These are phyloP conservation scores for Graphilbum sp. DNA, from an alignment of 2,329 filamentous ascomycete species.

Conservation along the genomic window DNA sequence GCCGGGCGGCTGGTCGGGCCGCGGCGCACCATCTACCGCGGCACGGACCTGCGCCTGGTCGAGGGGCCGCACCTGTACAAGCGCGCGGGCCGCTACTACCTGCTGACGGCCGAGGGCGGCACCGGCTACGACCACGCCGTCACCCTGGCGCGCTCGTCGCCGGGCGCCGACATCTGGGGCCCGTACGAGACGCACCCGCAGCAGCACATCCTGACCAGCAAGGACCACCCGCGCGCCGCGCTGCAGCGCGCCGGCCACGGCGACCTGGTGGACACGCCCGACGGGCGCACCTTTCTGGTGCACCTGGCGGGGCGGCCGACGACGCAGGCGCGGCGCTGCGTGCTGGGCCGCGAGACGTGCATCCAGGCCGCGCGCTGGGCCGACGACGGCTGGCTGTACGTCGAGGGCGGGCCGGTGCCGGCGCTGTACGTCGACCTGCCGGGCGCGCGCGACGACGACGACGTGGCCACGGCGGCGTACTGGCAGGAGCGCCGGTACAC, in stretches of 20 bases:
- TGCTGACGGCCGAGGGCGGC: conserved; percentile 42
- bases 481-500: conserved; percentile 32
- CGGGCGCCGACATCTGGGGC: conserved; percentile 29
- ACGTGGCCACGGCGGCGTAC: conserved; percentile 17
- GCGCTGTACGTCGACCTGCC: conserved; percentile 36
- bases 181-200: conserved; percentile 45
- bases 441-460: conserved; percentile 25
- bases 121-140: conserved; percentile 43
- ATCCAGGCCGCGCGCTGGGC: conserved; percentile 44
- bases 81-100: conserved; percentile 41
- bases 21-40: conserved; percentile 35
- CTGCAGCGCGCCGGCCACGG: conserved; percentile 36
- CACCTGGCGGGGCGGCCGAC: conserved; percentile 35
- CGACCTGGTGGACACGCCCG: conserved; percentile 32
- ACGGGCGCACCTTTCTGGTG: conserved; percentile 36
- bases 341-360: conserved; percentile 36
- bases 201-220: conserved; percentile 38
- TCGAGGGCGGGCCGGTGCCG: conserved; percentile 40
- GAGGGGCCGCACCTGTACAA: conserved; percentile 45
- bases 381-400: conserved; percentile 44
- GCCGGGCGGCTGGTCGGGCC: conserved; percentile 35
- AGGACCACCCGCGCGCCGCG: conserved; percentile 29
- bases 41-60: conserved; percentile 35
- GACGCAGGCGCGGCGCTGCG: conserved; percentile 32
- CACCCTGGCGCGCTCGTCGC: conserved; percentile 35